Evolutionary conservation across 2,329 filamentous ascomycete genomes (phyloP).

Genomic region (Verticillium tricorpus): DNA sequence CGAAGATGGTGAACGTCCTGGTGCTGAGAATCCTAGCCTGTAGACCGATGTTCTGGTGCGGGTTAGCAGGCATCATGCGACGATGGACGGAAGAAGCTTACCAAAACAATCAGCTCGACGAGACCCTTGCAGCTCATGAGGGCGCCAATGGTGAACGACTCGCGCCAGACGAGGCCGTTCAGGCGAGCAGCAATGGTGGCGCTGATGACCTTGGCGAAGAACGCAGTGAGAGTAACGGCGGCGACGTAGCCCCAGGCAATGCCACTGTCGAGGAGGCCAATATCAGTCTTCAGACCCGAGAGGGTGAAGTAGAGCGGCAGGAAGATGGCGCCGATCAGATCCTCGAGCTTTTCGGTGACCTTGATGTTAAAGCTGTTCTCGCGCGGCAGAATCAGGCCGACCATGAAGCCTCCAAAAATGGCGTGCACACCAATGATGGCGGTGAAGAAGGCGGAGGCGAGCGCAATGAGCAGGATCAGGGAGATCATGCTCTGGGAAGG

Average conservation of each 20-base stretch:
- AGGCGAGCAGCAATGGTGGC: slow-evolving; percentile 66
- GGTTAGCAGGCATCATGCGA: background rate
- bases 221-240: slow-evolving; percentile 70
- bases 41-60: slow-evolving; percentile 53
- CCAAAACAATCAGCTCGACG: slow-evolving; percentile 75
- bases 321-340: slow-evolving; percentile 79
- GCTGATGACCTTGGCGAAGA: slow-evolving; percentile 70
- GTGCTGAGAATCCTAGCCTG: slow-evolving; percentile 70
- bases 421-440: slow-evolving; percentile 86
- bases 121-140: slow-evolving; percentile 88
- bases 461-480: slow-evolving; percentile 72
- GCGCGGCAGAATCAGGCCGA: slow-evolving; percentile 85
- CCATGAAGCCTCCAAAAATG: slow-evolving; percentile 89
- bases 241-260: slow-evolving; percentile 82
- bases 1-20: slow-evolving; percentile 76
- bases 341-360: slow-evolving; percentile 89
- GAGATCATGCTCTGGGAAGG: slow-evolving; percentile 82
- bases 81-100: slow-evolving; percentile 35
- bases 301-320: slow-evolving; percentile 82
- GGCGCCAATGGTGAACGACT: slow-evolving; percentile 73
- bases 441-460: slow-evolving; percentile 82
- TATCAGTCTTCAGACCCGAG: slow-evolving; percentile 73
- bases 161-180: slow-evolving; percentile 73
- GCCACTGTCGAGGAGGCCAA: slow-evolving; percentile 70
- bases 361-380: slow-evolving; percentile 88